Evolutionary conservation across 148 eudicot species (phyloP).

Genomic region (Diospyros kaki): DNA sequence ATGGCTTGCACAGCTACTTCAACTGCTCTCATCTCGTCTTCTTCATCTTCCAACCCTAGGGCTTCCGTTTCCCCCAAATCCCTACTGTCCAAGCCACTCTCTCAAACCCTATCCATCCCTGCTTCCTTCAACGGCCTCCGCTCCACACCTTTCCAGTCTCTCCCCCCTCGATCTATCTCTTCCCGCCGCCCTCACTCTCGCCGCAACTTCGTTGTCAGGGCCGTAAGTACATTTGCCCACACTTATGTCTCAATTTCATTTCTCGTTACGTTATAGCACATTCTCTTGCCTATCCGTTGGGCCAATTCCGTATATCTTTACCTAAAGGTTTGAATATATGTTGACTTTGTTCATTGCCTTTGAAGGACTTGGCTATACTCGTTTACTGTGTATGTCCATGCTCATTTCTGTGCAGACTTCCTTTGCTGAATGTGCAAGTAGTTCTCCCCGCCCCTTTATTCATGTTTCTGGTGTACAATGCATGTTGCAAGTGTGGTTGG

Average conservation of each 20-base stretch:
- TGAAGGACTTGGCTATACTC: too few species aligned
- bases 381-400: too few species aligned
- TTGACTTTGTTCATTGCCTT: too few species aligned
- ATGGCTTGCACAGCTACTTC: slow-evolving; percentile 60
- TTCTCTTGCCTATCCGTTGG: too few species aligned
- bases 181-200: slow-evolving; percentile 28
- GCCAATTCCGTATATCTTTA: too few species aligned
- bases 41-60: slow-evolving; percentile 34
- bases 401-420: too few species aligned
- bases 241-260: background rate
- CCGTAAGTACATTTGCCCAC: slow-evolving; percentile 34
- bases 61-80: slow-evolving; percentile 26
- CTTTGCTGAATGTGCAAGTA: too few species aligned
- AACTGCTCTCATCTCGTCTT: slow-evolving; percentile 35
- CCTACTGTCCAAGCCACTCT: slow-evolving; percentile 14
- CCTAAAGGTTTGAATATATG: too few species aligned
- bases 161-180: slow-evolving; percentile 33
- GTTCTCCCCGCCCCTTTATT: too few species aligned
- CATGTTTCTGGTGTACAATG: too few species aligned
- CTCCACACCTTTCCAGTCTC: slow-evolving; percentile 23
- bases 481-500: too few species aligned
- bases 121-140: slow-evolving; percentile 38
- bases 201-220: slow-evolving; percentile 43
- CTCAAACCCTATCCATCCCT: slow-evolving; percentile 30
- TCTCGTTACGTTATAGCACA: background rate